These are phyloP conservation scores for Linnemannia schmuckeri DNA, from an alignment of 192 early-diverging fungal genomes.

Conservation along the genomic window DNA sequence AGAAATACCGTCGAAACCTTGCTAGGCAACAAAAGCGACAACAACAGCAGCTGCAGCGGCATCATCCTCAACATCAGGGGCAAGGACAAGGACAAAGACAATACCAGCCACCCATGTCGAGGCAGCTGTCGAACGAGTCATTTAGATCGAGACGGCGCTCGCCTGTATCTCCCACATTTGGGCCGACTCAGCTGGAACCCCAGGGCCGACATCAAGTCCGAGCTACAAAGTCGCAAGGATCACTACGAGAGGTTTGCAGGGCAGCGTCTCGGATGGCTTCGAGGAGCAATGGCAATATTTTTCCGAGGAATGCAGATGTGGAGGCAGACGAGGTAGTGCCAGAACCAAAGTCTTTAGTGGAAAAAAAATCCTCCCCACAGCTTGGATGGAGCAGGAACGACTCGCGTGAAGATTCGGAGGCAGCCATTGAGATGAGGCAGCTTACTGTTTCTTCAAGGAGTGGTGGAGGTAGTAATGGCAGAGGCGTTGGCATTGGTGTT, in stretches of 20 bases:
- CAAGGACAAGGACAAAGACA: not conserved
- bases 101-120: not conserved
- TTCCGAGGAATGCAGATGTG: not conserved
- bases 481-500: not conserved
- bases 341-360: not conserved
- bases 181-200: not conserved
- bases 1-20: slow-evolving; percentile 26
- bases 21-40: slow-evolving; percentile 18
- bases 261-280: slow-evolving; percentile 23
- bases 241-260: slow-evolving; percentile 31
- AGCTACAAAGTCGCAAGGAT: slow-evolving; percentile 27
- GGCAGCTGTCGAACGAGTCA: not conserved
- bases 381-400: not conserved
- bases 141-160: not conserved
- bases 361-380: not conserved
- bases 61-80: slow-evolving; percentile 7
- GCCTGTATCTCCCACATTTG: not conserved
- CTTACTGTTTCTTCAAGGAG: not conserved
- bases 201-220: not conserved
- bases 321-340: not conserved
- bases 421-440: slow-evolving; percentile 17
- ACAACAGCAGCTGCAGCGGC: not conserved
- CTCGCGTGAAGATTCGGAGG: slow-evolving; percentile 1
- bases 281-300: slow-evolving; percentile 3
- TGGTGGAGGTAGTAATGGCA: not conserved